Conservation (phyloP, 768 basidiomycete genomes). For the Lyophyllum decastes region DNA sequence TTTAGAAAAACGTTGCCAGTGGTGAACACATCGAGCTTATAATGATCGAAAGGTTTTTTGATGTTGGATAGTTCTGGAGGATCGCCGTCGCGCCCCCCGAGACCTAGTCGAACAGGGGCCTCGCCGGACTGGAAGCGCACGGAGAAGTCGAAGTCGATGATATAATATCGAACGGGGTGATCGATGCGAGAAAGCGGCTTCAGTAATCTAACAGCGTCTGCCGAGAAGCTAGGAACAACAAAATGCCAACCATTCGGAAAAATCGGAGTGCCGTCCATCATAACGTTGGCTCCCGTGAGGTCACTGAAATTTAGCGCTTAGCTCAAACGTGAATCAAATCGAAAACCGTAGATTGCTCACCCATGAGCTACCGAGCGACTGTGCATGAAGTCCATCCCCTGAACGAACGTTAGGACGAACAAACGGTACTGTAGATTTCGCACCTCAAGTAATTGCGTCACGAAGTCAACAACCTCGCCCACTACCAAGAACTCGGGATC, state of each 20-base stretch:
- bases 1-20: background rate
- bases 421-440: background rate
- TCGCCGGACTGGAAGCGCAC: background rate
- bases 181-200: constrained; percentile 1
- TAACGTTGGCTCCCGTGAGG: constrained; percentile 3
- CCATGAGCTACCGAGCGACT: background rate
- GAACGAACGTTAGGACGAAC: background rate
- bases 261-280: constrained; percentile 8
- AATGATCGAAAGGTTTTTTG: background rate
- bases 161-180: constrained; percentile 6
- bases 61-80: background rate
- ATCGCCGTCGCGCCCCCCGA: background rate
- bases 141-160: constrained; percentile 2
- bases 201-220: background rate
- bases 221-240: background rate
- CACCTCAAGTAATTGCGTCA: constrained; percentile 25
- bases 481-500: constrained; percentile 33
- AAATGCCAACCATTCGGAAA: constrained; percentile 8
- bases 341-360: background rate
- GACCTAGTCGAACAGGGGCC: background rate
- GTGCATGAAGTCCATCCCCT: background rate
- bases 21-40: background rate
- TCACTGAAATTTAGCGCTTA: background rate
- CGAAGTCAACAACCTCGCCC: constrained; percentile 33
- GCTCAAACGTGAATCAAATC: background rate